Conservation (phyloP, 75 land plant genomes). For the Pseudotsuga menziesii region DNA sequence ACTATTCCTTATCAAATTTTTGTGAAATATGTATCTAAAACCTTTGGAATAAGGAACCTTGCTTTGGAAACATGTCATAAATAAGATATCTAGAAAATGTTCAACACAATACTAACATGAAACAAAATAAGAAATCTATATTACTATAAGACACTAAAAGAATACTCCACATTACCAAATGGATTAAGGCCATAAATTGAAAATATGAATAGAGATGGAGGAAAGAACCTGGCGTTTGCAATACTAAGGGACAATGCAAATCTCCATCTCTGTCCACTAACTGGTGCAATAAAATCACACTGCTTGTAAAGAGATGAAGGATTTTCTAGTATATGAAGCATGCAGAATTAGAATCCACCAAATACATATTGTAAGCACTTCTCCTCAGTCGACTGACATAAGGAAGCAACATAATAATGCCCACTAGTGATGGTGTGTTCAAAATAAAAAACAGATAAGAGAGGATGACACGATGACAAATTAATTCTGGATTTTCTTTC, state of each 20-base stretch:
- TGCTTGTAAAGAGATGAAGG: conserved; percentile 26
- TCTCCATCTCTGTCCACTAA: conserved; percentile 10
- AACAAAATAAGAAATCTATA: too few relatives aligned
- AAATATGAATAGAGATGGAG: neutral
- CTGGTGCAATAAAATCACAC: conserved; percentile 17
- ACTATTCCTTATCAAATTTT: neutral
- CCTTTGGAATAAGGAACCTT: neutral
- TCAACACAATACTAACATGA: too few relatives aligned
- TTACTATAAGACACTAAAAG: too few relatives aligned
- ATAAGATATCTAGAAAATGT: too few relatives aligned
- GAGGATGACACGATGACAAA: neutral
- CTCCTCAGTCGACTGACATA: conserved; percentile 13
- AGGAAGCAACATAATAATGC: conserved; percentile 2
- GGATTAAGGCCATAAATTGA: neutral
- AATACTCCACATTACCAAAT: neutral
- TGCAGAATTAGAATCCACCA: conserved; percentile 17
- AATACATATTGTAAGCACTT: conserved; percentile 18
- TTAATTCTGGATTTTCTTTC: too few relatives aligned
- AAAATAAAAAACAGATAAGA: neutral
- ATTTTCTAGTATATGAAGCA: conserved; percentile 28
- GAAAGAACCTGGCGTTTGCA: conserved; percentile 6
- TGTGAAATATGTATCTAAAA: neutral
- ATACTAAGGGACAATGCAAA: conserved; percentile 16
- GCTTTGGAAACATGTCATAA: neutral
- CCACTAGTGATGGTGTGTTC: neutral